These are phyloP conservation scores for Penicillium sp. DNA, from an alignment of 2,329 filamentous ascomycete genomes.

Conservation along the genomic window DNA sequence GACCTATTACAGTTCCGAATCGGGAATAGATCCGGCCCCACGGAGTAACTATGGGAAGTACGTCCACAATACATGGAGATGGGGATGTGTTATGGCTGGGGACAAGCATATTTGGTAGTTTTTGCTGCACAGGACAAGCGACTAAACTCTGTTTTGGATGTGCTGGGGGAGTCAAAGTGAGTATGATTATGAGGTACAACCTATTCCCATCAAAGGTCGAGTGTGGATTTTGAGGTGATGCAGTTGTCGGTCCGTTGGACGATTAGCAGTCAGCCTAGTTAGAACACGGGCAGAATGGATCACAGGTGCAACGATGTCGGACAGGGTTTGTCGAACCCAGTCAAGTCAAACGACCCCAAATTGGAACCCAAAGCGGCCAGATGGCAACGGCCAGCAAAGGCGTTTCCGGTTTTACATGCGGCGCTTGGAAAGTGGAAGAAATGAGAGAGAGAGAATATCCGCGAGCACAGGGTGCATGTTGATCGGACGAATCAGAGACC, in stretches of 20 bases:
- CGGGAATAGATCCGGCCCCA: slow-evolving; percentile 11
- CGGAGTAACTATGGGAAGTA: neutral
- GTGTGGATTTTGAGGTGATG: neutral
- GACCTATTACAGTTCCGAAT: slow-evolving; percentile 22
- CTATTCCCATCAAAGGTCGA: neutral
- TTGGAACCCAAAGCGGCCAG: neutral
- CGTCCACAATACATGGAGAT: neutral
- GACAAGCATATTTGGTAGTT: neutral
- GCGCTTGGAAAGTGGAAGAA: slow-evolving; percentile 16
- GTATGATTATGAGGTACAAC: neutral
- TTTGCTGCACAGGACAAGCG: neutral
- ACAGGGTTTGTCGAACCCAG: slow-evolving; percentile 1
- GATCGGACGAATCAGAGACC: slow-evolving; percentile 19
- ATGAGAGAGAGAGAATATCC: neutral
- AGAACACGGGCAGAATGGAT: slow-evolving; percentile 11
- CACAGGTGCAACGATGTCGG: slow-evolving; percentile 24
- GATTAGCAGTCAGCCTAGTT: neutral
- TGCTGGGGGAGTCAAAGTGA: neutral
- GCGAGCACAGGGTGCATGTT: slow-evolving; percentile 19
- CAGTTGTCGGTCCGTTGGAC: neutral
- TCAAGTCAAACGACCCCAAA: neutral
- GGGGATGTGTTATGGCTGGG: neutral
- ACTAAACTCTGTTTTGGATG: neutral
- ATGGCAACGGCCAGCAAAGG: slow-evolving; percentile 6
- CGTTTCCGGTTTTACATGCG: slow-evolving; percentile 18